Base-by-base conservation (phyloP, 2,329 filamentous ascomycete species). In the Paecilomyces dactylethromorphus region DNA sequence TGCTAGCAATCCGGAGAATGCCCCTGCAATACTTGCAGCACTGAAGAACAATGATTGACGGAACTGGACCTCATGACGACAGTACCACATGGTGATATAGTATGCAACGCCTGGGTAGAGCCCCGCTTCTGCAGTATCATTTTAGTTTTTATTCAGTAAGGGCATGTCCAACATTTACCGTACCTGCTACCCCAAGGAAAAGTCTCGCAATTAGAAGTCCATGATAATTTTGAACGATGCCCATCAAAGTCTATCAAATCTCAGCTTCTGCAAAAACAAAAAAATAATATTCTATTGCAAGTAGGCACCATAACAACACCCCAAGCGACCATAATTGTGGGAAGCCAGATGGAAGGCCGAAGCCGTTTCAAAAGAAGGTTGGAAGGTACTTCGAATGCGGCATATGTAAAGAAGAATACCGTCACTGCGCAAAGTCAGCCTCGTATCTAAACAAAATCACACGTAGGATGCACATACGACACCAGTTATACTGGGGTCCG, bases 1-100 rank as follows among this genome's bases (percentile, higher is more conserved):
- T 1, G 82, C 82, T 0, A 84, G 68, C 18, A 84, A 68, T 0
- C 82, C 81, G 1, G 77, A 78, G 54, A 84, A 80, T 1, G 79
- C 79, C n/a, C 81, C 80, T 1, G 81, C 80, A 53, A 82, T 66
- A 49, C 74, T 77, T 1, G 77, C 76, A 0, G 79, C 77, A 54
- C 74, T 77, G 64, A 81, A 81, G 67, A 79, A 77, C 1, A 81
- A 66, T 4, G 78, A 76, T 49, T 77, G 72, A 11, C 79, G 71
- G 55, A 71, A 68, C 53, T 80, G 79, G 1, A 74, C 70, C 55
- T 78, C 74, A 39, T 71, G 70, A 5, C 77, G 71, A 2, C 73
- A 74, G 55, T 81, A 81, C 74, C 78, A 81, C 59, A 78, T 67
- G 0, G 76, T 77, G 32, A 79, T 73, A 35, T 79, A 79, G 58